Percentiles rank a stretch among this genome's conserved stretches.
phyloP scores from a whole-genome alignment of 495 filamentous ascomycete species.

The Neurospora sp. region DNA sequence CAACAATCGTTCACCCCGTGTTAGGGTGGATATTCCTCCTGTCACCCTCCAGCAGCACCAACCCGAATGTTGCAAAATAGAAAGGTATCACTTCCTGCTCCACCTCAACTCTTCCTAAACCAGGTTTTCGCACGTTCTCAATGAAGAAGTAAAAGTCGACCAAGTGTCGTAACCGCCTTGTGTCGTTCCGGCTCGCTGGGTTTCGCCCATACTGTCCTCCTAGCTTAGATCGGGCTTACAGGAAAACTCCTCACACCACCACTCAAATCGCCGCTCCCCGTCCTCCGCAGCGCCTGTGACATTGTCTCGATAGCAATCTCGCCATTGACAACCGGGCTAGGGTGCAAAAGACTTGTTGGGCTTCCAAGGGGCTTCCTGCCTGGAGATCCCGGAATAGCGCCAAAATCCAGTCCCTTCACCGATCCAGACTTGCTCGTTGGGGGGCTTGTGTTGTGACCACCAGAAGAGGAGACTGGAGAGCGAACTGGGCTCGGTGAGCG shows the following conservation, averaged over 20 bases:
- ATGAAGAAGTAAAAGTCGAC: neutral
- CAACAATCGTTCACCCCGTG: neutral
- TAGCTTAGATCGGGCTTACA: constrained; percentile 40
- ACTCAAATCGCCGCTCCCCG: constrained; percentile 69
- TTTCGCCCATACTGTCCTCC: neutral
- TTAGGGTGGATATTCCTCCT: neutral
- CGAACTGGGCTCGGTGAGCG: constrained; percentile 65
- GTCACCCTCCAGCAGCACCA: neutral
- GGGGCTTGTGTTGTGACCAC: constrained; percentile 48
- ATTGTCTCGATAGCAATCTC: constrained; percentile 85
- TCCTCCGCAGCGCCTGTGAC: constrained; percentile 74
- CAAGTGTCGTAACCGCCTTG: neutral
- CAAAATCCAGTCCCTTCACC: constrained; percentile 52
- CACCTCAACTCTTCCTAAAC: neutral
- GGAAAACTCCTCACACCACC: constrained; percentile 50
- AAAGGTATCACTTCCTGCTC: neutral
- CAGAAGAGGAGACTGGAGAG: constrained; percentile 55
- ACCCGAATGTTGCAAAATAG: neutral
- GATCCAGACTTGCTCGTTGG: constrained; percentile 58
- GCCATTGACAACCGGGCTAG: constrained; percentile 35
- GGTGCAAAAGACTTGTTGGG: constrained; percentile 23
- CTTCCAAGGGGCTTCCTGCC: constrained; percentile 40
- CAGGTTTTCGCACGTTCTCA: neutral
- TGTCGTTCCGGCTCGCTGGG: neutral
- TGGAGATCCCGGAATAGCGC: constrained; percentile 29